phyloP scores from a whole-genome alignment of 1,284 basidiomycete genomes.

The Coniophora puteana region DNA sequence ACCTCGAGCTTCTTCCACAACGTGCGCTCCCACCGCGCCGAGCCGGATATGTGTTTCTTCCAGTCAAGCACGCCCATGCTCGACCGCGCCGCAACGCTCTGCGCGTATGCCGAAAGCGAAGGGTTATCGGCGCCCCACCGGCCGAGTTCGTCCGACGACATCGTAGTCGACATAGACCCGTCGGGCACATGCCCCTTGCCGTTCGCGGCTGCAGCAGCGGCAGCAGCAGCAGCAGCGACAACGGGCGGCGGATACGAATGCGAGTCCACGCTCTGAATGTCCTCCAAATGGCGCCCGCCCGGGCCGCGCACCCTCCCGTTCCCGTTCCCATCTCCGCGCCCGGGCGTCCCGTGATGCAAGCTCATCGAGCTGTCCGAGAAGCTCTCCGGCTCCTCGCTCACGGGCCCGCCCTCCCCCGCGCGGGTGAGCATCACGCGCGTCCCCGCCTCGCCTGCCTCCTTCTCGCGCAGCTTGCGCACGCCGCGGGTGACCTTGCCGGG shows the following conservation, averaged over 20 bases:
- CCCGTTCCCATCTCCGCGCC: slow-evolving; percentile 15
- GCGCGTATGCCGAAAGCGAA: slow-evolving; percentile 46
- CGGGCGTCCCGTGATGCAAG: too few species aligned
- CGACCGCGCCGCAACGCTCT: slow-evolving; percentile 50
- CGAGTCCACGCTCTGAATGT: slow-evolving; percentile 64
- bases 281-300: slow-evolving; percentile 52
- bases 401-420: slow-evolving; percentile 34
- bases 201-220: slow-evolving; percentile 31
- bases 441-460: slow-evolving; percentile 71
- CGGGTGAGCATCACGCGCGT: slow-evolving; percentile 63
- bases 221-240: slow-evolving; percentile 28
- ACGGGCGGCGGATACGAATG: slow-evolving; percentile 57
- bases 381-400: slow-evolving; percentile 35
- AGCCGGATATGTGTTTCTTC: slow-evolving; percentile 61
- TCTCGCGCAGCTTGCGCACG: slow-evolving; percentile 80
- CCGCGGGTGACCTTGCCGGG: slow-evolving; percentile 82
- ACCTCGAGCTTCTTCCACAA: slow-evolving; percentile 99
- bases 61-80: slow-evolving; percentile 79
- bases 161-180: slow-evolving; percentile 17
- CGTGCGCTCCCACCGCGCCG: slow-evolving; percentile 90
- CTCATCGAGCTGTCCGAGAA: slow-evolving; percentile 41
- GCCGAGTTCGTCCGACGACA: slow-evolving; percentile 15
- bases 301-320: too few species aligned
- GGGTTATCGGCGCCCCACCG: slow-evolving; percentile 15
- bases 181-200: too few species aligned